Conservation (phyloP, 352 stramenopile species). For the Thraustotheca clavata region DNA sequence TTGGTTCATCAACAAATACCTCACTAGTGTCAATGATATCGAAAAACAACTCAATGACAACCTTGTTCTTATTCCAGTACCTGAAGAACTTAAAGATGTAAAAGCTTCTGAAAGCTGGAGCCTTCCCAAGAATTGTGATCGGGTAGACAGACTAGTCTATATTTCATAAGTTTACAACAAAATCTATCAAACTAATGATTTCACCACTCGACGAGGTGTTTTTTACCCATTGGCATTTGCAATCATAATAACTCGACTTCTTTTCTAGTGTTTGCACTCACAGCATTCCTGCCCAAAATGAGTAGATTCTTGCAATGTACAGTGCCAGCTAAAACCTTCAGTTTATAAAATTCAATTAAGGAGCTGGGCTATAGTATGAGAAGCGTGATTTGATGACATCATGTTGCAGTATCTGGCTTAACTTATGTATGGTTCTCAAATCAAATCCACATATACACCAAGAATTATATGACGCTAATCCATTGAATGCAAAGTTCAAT, state of each 20-base stretch:
- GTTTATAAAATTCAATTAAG: too few relatives aligned
- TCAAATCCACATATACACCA: too few relatives aligned
- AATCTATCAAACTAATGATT: background rate
- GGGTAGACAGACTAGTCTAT: too few relatives aligned
- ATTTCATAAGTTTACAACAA: too few relatives aligned
- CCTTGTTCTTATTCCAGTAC: background rate
- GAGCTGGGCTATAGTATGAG: too few relatives aligned
- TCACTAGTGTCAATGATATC: background rate
- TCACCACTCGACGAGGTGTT: background rate
- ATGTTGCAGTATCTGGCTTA: too few relatives aligned
- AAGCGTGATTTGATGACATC: too few relatives aligned
- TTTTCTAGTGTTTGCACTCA: background rate
- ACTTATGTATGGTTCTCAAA: too few relatives aligned
- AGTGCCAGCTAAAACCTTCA: too few relatives aligned
- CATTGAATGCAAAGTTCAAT: too few relatives aligned
- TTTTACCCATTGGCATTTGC: background rate
- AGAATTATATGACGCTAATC: too few relatives aligned
- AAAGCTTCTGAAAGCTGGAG: background rate
- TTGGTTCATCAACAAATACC: conserved; percentile 10
- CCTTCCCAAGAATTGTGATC: background rate
- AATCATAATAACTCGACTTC: background rate
- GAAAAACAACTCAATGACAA: conserved; percentile 1
- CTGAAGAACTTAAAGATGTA: background rate
- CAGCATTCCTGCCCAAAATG: background rate
- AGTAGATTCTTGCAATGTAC: background rate